These are phyloP conservation scores for Penicillium sp. DNA, from an alignment of 2,329 filamentous ascomycete genomes.

Conservation along the genomic window DNA sequence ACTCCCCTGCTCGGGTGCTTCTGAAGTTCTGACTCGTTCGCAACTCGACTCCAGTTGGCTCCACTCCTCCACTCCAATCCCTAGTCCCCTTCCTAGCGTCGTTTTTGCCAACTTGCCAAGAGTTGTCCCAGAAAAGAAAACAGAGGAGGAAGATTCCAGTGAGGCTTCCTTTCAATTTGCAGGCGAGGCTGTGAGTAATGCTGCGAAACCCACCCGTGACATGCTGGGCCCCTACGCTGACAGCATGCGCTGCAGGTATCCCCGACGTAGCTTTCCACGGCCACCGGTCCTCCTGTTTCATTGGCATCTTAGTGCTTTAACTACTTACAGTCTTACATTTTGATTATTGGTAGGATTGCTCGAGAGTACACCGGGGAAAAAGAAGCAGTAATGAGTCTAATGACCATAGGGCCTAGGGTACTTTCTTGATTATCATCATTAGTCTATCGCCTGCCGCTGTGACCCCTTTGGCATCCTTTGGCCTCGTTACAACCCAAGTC, in stretches of 20 bases:
- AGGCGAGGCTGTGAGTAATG: not conserved
- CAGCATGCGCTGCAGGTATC: slow-evolving; percentile 8
- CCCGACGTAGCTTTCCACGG: slow-evolving; percentile 11
- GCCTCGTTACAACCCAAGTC: not conserved
- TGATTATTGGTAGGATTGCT: slow-evolving; percentile 1
- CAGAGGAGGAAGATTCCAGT: slow-evolving; percentile 10
- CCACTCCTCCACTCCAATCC: not conserved
- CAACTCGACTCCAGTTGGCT: not conserved
- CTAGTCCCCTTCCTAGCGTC: slow-evolving; percentile 12
- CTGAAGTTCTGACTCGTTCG: not conserved
- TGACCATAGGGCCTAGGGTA: not conserved
- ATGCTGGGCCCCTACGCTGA: not conserved
- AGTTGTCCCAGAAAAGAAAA: not conserved
- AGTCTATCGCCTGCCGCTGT: not conserved
- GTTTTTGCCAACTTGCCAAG: slow-evolving; percentile 7
- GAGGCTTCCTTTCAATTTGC: not conserved
- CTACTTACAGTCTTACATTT: not conserved
- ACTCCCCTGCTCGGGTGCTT: not conserved
- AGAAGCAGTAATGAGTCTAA: not conserved
- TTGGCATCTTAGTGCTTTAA: slow-evolving; percentile 5
- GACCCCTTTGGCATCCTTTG: not conserved
- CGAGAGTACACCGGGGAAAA: slow-evolving; percentile 14
- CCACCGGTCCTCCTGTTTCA: slow-evolving; percentile 11
- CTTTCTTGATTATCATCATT: not conserved
- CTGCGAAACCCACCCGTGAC: slow-evolving; percentile 3